Base-by-base conservation (phyloP, 805 yeast species). In the Naumovozyma castellii region DNA sequence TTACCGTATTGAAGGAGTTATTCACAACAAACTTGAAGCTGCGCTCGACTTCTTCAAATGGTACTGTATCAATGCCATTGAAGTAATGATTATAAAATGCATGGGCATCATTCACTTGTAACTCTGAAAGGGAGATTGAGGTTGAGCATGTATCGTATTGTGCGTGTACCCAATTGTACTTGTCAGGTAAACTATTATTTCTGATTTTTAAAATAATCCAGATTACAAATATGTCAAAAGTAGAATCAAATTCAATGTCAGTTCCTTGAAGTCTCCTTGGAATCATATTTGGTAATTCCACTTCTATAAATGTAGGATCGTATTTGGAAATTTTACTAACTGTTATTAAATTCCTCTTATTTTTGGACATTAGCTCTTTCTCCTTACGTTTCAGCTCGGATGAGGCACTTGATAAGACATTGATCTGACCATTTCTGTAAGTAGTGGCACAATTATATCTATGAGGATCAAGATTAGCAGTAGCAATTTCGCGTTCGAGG, bases 361-460 rank as follows among this genome's bases (percentile, higher is more conserved):
- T 51, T 3, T 65, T 60, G 3, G 56, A 59, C 18, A 81, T 46
- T 34, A 72, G 41, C 2, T 50, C 50, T 51, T 78, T 80, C 48
- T 82, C 87, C 1, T 56, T 30, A 15, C 57, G 54, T 48, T 73
- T 77, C 40, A 77, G 58, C 22, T 57, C 58, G 32, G 68, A 65
- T 4, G 76, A 53, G 0, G 76, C 56, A 5, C 58, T 43, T 34
- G 67, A 70, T 33, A 74, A 67, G 2, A 80, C 65, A 1, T 56
- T 46, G 31, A 58, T 59, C 50, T 82, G 88, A 0, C 76, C 69
- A 3, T 56, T 47, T 43, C 71, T 62, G 53, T 81, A 82, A 2
- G 62, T 55, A 16, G 53, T 54, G 5, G 76, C 73, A 31, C 41
- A 63, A 44, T 16, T 34, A 15, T 20, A 38, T 38, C 53, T 57